Base-by-base conservation (phyloP, 805 yeast species). In the Kodamaea fukazawae region DNA sequence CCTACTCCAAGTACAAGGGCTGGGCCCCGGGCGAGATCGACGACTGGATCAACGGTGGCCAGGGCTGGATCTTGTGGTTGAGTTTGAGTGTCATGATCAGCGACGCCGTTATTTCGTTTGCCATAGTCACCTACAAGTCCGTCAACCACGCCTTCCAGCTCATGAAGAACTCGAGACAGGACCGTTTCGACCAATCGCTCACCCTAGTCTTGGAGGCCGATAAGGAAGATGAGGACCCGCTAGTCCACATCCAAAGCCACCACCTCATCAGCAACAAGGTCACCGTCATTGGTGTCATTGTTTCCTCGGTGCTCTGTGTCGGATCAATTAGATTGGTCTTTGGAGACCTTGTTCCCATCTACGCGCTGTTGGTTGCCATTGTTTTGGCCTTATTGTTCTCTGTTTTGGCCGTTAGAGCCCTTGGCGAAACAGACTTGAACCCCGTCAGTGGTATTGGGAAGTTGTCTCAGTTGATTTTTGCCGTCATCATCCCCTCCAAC, bases 371-470 rank as follows among this genome's bases (percentile, higher is more conserved):
- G 0, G 63, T 78, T 0, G 93, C 96, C 0, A 75, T 91, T 4
- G 46, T 82, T 0, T 51, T 93, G 15, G 96, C 98, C 0, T 65
- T 91, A 16, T 65, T 89, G 43, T 71, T 91, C 32, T 86, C 96
- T 0, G 73, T 91, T 1, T 67, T 91, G 4, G 98, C 96, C 1
- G 95, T 93, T 1, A 71, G 98, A 33, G 97, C 99, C 0, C 67
- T 91, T 4, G 99, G 99, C 4, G 98, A 93, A 59, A 93, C 99
- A 0, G 99, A 91, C 62, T 72, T 91, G 47, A 91, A 91, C 55
- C 99, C 99, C 0, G 99, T 91, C 1, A 83, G 95, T 52, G 98
- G 98, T 0, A 90, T 91, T 17, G 98, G 99, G 2, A 91, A 91
- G 62, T 67, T 91, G 20, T 90, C 97, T 1, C 99, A 91, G 59